These are phyloP conservation scores for Colletotrichum sp. DNA, from an alignment of 2,329 filamentous ascomycete species.

Conservation along the genomic window DNA sequence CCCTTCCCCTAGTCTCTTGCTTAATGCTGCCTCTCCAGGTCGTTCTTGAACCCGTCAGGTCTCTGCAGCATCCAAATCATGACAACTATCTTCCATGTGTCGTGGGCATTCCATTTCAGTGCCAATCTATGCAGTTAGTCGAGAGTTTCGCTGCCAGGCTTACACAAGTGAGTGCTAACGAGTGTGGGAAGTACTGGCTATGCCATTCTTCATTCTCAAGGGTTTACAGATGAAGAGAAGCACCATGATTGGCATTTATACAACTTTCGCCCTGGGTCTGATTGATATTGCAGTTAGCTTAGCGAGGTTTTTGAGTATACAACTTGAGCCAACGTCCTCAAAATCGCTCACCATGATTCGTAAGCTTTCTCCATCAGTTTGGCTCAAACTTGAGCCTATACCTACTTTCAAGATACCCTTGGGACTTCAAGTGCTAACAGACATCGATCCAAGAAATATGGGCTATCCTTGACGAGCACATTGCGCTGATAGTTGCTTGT, in stretches of 20 bases:
- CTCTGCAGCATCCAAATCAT: neutral
- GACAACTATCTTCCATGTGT: neutral
- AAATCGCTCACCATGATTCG: neutral
- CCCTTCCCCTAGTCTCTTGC: neutral
- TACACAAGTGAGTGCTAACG: neutral
- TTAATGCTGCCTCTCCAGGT: neutral
- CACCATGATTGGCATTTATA: neutral
- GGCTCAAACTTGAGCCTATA: neutral
- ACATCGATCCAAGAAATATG: neutral
- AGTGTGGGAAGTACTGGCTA: neutral
- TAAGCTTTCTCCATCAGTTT: neutral
- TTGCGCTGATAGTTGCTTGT: neutral
- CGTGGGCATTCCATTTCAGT: neutral
- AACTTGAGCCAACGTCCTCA: neutral
- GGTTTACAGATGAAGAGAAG: neutral
- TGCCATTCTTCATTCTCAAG: neutral
- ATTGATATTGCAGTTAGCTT: neutral
- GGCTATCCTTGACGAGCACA: neutral
- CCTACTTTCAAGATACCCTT: neutral
- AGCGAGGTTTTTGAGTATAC: neutral
- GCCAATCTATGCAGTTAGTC: neutral
- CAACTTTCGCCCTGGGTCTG: neutral
- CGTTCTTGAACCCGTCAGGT: neutral
- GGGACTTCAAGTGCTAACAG: neutral
- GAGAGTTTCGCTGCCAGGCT: neutral